Evolutionary conservation across 345 rosid species (phyloP), one percentile per base, ranked within the genome.

Genomic region (Adansonia digitata): DNA sequence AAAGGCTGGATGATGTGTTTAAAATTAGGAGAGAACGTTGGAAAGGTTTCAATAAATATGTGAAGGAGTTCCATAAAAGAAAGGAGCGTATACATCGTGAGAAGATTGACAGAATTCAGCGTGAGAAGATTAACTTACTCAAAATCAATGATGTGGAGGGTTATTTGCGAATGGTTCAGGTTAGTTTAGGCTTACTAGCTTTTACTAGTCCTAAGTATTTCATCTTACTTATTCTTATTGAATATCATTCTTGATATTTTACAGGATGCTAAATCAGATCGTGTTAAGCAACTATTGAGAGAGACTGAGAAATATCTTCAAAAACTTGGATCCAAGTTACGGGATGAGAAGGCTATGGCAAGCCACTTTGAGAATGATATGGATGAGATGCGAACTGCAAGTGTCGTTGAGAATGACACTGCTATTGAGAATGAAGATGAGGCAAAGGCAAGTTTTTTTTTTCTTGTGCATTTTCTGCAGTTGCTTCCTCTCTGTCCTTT

Each of bases 101-200:
- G 81, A 93, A 93, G 87, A 87, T 88, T 69, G 98, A 93, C 86
- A 90, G 92, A 80, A 93, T 93, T 70, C 98, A 93, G 78, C 92
- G 98, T 26, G 98, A 93, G 88, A 93, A 93, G 86, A 91, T 93
- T 76, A 93, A 92, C 84, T 77, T 93, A 71, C 85, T 93, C 71
- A 93, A 93, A 87, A 93, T 93, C 70, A 93, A 91, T 86, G 98
- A 93, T 77, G 97, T 93, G 60, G 98, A 93, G 88, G 98, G 98
- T 72, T 93, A 93, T 86, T 83, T 93, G 77, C 91, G 98, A 74
- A 93, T 93, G 95, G 97, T 93, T 79, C 90, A 93, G 97, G 98
- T 90, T 79, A 71, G 90, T 35, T 45, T 76, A 74, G 39, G 69
- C 80, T 72, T 52, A 24, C 76, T 77, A 52, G 51, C 72, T 46